Evolutionary conservation across 1,284 basidiomycete species (phyloP), one percentile per base, ranked within the genome.

Genomic region (Malassezia sympodialis): DNA sequence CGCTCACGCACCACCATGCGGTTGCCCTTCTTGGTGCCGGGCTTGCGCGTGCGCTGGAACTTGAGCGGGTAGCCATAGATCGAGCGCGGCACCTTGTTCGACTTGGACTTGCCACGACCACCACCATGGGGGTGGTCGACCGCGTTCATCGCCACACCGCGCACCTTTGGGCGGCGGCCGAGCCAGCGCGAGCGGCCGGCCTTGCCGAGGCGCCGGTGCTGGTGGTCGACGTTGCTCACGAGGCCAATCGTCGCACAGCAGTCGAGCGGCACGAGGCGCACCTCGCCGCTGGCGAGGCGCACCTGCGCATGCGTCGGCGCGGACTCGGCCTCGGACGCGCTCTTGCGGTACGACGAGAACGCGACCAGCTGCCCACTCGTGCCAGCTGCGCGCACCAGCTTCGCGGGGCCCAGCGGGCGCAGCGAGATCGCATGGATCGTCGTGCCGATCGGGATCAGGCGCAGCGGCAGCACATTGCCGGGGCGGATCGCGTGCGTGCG

Each of bases 71-170:
- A 87, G 58, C 91, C 91, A 82, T 86, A 91, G 53, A 87, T 84
- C 23, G 88, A 69, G 23, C 67, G 54, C 3, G 72, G 72, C 47
- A 51, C 57, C 65, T 68, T 72, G 82, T 93, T 87, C 62, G 88
- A 88, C 81, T 96, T 96, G 57, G 86, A 88, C 78, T 94, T 96
- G 72, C 93, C 93, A 78, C 93, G 86, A 75, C 93, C 91, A 80
- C 93, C 93, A 78, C 93, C 93, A 76, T 90, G 90, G 61, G 93
- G 91, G 77, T 98, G 93, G 77, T 96, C 93, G 84, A 47, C 76
- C 81, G 89, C 85, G 77, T 98, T 98, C 93, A 96, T 96, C 24
- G 93, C 93, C 60, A 96, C 84, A 85, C 93, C 93, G 75, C 93
- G 84, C 30, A 96, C 90, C 61, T 83, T 83, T 2, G 93, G 93